Conservation (phyloP, 257 asterid genomes). For the Plantago ovata region DNA sequence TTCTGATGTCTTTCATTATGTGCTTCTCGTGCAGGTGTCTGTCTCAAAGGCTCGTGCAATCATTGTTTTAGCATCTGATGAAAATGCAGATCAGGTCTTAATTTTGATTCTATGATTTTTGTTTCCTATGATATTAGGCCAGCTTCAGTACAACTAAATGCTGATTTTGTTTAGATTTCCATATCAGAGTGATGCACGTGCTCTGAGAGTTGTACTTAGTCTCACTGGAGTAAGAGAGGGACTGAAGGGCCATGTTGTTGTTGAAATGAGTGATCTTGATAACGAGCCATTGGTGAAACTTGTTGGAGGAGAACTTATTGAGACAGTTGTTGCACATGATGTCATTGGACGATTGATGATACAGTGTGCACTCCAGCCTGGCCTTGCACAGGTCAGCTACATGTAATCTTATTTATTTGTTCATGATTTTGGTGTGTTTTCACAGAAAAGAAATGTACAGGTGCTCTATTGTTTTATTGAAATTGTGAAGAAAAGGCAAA, state of each 20-base stretch:
- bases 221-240: conserved; percentile 90
- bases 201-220: conserved; percentile 96
- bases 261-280: conserved; percentile 98
- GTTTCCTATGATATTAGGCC: background rate
- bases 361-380: conserved; percentile 99
- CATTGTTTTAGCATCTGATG: conserved; percentile 93
- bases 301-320: conserved; percentile 93
- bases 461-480: too few relatives aligned
- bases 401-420: conserved; percentile 12
- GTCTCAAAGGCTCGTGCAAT: conserved; percentile 97
- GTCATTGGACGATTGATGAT: conserved; percentile 97
- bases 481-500: too few relatives aligned
- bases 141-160: conserved; percentile 18
- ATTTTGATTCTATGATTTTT: conserved; percentile 16
- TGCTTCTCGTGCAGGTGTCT: conserved; percentile 58
- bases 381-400: conserved; percentile 89
- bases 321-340: conserved; percentile 98
- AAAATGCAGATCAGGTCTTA: conserved; percentile 94
- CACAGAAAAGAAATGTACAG: too few relatives aligned
- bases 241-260: conserved; percentile 92
- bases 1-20: conserved; percentile 8
- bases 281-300: conserved; percentile 98
- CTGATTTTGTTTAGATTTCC: conserved; percentile 24
- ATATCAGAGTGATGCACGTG: conserved; percentile 93
- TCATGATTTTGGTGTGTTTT: conserved; percentile 4